Percentiles rank a stretch among this genome's conserved stretches.
Evolutionary conservation across 108 stramenopile species (phyloP).

Genomic region (Cyclotella atomus): DNA sequence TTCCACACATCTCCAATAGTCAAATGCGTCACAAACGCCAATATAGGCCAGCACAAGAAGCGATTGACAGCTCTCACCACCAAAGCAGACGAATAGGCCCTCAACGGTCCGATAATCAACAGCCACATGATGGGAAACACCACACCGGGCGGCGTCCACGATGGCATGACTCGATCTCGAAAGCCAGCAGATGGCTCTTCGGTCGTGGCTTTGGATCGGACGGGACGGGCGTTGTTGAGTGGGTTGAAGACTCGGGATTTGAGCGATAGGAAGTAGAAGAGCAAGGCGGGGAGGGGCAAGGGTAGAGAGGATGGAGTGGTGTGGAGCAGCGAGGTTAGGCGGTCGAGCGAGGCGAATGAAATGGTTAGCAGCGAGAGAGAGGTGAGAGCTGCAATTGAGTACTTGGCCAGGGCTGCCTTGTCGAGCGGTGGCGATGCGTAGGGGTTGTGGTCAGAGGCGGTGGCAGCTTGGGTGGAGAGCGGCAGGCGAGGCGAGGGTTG

Average conservation of each 20-base stretch:
- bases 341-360: conserved; percentile 29
- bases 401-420: conserved; percentile 33
- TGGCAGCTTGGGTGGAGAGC: no score
- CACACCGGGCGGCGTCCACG: conserved; percentile 89
- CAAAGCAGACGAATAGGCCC: conserved; percentile 72
- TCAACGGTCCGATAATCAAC: conserved; percentile 86
- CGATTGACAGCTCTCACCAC: conserved; percentile 53
- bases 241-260: conserved; percentile 62
- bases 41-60: conserved; percentile 50
- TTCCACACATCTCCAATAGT: conserved; percentile 95
- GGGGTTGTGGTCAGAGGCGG: not conserved
- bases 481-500: no score
- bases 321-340: not conserved
- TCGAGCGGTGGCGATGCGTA: conserved; percentile 46
- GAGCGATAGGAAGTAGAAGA: conserved; percentile 43
- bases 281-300: conserved; percentile 11
- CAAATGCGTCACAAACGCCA: conserved; percentile 85
- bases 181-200: conserved; percentile 52
- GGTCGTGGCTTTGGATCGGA: conserved; percentile 46
- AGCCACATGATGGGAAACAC: conserved; percentile 95
- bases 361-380: conserved; percentile 36
- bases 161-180: conserved; percentile 70
- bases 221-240: conserved; percentile 68
- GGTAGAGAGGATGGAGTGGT: conserved; percentile 20
- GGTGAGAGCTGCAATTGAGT: conserved; percentile 17